These are phyloP conservation scores for Gossypium gossypioides DNA, from an alignment of 441 rosid genomes.

Conservation along the genomic window DNA sequence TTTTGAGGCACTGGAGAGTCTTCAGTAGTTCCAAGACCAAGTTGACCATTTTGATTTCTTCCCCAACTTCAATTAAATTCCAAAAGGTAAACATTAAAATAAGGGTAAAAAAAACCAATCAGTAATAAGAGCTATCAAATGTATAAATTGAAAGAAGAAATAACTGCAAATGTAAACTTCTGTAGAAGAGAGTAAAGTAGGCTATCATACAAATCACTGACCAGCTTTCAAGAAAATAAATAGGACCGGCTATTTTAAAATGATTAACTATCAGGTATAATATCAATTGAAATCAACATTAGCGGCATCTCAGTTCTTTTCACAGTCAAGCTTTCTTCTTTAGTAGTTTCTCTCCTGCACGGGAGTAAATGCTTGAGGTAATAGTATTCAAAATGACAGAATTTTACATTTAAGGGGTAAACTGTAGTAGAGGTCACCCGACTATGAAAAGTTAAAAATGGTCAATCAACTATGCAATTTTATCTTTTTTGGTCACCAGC, in stretches of 20 bases:
- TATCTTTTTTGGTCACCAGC: no score
- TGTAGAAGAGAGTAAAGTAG: not conserved
- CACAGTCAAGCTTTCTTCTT: no score
- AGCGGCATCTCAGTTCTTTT: no score
- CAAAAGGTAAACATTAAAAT: slow-evolving; percentile 13
- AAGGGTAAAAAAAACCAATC: not conserved
- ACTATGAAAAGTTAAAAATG: no score
- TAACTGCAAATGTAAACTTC: not conserved
- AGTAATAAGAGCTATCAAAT: not conserved
- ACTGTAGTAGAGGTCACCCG: no score
- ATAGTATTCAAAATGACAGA: no score
- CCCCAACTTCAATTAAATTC: slow-evolving; percentile 69
- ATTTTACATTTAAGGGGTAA: no score
- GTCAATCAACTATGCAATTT: no score
- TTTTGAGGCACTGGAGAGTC: slow-evolving; percentile 87
- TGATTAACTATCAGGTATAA: not conserved
- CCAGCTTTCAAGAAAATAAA: not conserved
- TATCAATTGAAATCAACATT: no score
- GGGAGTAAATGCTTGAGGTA: no score
- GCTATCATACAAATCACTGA: no score
- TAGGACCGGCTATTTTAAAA: not conserved
- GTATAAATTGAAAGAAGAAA: not conserved
- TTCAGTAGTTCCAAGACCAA: slow-evolving; percentile 81
- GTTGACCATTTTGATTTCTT: slow-evolving; percentile 97
- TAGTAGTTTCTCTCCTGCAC: no score